phyloP scores from a whole-genome alignment of 768 basidiomycete species.

The Hortiboletus flavorubellus region DNA sequence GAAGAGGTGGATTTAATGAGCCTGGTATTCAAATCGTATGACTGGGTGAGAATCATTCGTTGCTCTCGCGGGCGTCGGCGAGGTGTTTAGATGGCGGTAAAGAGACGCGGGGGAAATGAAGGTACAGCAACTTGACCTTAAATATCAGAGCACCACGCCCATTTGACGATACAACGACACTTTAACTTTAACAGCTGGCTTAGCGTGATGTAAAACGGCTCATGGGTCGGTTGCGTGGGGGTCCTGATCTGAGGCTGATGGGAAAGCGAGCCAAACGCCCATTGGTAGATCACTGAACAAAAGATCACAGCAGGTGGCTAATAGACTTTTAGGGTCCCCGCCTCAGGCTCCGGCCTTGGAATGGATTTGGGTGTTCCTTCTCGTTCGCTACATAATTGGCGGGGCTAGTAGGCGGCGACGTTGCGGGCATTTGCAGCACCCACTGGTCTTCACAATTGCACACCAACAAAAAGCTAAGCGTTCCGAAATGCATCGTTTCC shows the following conservation, averaged over 20 bases:
- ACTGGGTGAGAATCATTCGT: slow-evolving; percentile 27
- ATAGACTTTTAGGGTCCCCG: slow-evolving; percentile 33
- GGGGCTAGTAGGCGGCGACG: not conserved
- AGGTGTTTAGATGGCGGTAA: slow-evolving; percentile 5
- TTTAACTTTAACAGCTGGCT: slow-evolving; percentile 26
- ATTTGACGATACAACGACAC: slow-evolving; percentile 21
- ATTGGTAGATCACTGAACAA: slow-evolving; percentile 25
- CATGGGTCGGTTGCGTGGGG: slow-evolving; percentile 28
- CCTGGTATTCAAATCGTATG: slow-evolving; percentile 18
- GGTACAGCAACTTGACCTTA: slow-evolving; percentile 24
- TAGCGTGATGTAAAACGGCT: slow-evolving; percentile 34
- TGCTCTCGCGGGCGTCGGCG: slow-evolving; percentile 17
- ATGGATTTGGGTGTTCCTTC: not conserved
- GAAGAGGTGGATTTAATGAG: slow-evolving; percentile 29
- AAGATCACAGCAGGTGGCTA: slow-evolving; percentile 18
- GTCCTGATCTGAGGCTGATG: slow-evolving; percentile 12
- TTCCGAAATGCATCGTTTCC: not conserved
- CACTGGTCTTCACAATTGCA: not conserved
- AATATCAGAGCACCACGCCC: slow-evolving; percentile 22
- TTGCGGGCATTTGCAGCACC: not conserved
- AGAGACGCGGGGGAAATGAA: slow-evolving; percentile 9
- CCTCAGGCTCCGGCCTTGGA: slow-evolving; percentile 6
- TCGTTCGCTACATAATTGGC: slow-evolving; percentile 1
- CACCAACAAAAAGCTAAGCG: not conserved
- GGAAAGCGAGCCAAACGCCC: slow-evolving; percentile 22